A percentile compares a stretch with the other conserved stretches of the same genome.
phyloP scores from a whole-genome alignment of 1,139 yeast species.

The Pichiaceae sp. region DNA sequence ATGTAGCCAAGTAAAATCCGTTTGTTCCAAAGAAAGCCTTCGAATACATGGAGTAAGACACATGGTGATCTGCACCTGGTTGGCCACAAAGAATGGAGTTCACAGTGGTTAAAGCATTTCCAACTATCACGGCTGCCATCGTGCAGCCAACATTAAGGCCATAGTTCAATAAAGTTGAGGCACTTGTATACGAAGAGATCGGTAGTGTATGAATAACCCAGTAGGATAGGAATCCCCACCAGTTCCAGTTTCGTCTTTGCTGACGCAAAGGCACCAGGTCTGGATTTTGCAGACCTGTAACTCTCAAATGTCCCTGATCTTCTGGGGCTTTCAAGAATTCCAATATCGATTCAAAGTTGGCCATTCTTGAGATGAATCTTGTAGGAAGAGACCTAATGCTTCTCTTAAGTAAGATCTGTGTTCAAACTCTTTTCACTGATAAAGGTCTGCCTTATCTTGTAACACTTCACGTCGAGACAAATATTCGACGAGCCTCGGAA shows the following conservation, averaged over 20 bases:
- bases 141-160: constrained; percentile 34
- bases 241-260: constrained; percentile 29
- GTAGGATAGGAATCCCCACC: constrained; percentile 24
- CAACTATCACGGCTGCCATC: constrained; percentile 32
- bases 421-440: too few species aligned
- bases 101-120: constrained; percentile 31
- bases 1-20: constrained; percentile 27
- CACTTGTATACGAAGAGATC: constrained; percentile 17
- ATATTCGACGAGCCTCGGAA: too few species aligned
- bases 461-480: too few species aligned
- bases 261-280: constrained; percentile 31
- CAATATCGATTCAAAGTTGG: neutral
- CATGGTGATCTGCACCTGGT: constrained; percentile 36
- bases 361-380: too few species aligned
- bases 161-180: constrained; percentile 28
- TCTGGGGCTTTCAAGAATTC: neutral
- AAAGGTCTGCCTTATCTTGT: too few species aligned
- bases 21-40: constrained; percentile 38
- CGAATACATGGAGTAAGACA: constrained; percentile 37
- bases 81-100: constrained; percentile 33
- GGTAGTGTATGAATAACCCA: constrained; percentile 20
- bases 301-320: neutral
- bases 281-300: constrained; percentile 15
- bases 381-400: too few species aligned
- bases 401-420: too few species aligned